A percentile compares a stretch with the other conserved stretches of the same genome.
These are phyloP conservation scores for Saccharomyces hybrid DNA, from an alignment of 1,139 yeast species.

Conservation along the genomic window DNA sequence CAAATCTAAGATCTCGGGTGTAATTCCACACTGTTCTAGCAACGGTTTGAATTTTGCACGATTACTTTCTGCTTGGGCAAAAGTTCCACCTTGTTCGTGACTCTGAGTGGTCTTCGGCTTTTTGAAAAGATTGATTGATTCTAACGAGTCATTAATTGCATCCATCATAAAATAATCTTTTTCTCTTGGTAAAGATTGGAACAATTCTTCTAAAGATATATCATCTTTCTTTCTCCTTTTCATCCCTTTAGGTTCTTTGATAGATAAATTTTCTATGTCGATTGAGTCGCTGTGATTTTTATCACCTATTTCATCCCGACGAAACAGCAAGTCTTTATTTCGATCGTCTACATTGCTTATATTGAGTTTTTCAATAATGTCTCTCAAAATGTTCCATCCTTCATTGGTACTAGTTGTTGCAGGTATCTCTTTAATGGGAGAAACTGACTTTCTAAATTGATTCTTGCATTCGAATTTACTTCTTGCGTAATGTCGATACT, in stretches of 20 bases:
- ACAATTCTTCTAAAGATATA: conserved; percentile 4
- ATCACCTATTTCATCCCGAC: conserved; percentile 6
- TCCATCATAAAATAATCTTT: conserved; percentile 3
- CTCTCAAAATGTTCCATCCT: conserved; percentile 19
- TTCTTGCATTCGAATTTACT: conserved; percentile 17
- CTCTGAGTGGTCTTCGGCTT: background rate
- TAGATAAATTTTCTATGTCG: conserved; percentile 22
- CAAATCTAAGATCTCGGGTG: conserved; percentile 8
- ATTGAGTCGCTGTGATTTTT: conserved; percentile 16
- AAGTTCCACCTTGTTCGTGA: conserved; percentile 8
- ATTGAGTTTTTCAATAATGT: conserved; percentile 15
- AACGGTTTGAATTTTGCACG: conserved; percentile 21
- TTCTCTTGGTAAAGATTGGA: conserved; percentile 4
- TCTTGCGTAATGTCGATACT: conserved; percentile 22
- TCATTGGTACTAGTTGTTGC: conserved; percentile 13
- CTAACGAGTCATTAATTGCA: background rate
- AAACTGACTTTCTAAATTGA: conserved; percentile 17
- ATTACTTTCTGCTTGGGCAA: conserved; percentile 23
- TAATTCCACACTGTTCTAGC: conserved; percentile 13
- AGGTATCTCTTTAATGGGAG: conserved; percentile 22
- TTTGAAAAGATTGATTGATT: background rate
- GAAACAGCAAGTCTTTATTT: conserved; percentile 4
- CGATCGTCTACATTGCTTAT: background rate
- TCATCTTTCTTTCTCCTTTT: conserved; percentile 14
- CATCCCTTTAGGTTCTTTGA: conserved; percentile 13